Base-by-base conservation (phyloP, 2,329 filamentous ascomycete species). In the Fusarium pininemorale region DNA sequence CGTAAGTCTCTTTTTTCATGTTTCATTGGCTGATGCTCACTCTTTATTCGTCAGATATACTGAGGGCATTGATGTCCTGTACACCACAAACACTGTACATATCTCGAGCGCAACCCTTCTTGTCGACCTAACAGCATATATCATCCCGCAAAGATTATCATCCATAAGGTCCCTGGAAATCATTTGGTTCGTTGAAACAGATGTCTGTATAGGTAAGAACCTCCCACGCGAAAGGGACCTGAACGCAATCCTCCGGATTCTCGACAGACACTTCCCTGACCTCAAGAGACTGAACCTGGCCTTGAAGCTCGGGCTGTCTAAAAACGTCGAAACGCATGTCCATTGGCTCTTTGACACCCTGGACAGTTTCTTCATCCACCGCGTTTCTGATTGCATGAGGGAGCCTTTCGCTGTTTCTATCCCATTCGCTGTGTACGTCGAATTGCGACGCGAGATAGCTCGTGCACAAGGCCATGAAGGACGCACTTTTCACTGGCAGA, bases 21-120 rank as follows among this genome's bases (percentile, higher is more conserved):
- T 3, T 1, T 30, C 0, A 20, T 1, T 2, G 4, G 2, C 3
- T 16, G 1, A 38, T 54, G 4, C 24, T 54, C 7, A 56, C 22
- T 1, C 20, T 35, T 12, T 4, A 7, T 20, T 12, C 7, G 3
- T 20, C 15, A 56, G 54, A 3, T 56, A 56, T 24, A 9, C 8
- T 11, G 54, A 44, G 7, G 54, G 54, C 12, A 8, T 44, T 3
- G 9, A 56, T 10, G 22, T 56, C 20, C 8, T 56, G 20, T 56
- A 56, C 16, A 18, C 11, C 3, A 56, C 37, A 20, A 56, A 42
- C 15, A 56, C 38, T 2, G 26, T 56, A n/a, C 38, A 42, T 1
- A 26, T 54, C 24, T 39, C 51, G 1, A 54, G 51, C 18, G 5
- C 42, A 37, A 13, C 24, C 12, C 26, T 39, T 18, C 22, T 59